Evolutionary conservation across 2,329 filamentous ascomycete species (phyloP), one percentile per base, ranked within the genome.

Genomic region (Exutisphaerella laricina): DNA sequence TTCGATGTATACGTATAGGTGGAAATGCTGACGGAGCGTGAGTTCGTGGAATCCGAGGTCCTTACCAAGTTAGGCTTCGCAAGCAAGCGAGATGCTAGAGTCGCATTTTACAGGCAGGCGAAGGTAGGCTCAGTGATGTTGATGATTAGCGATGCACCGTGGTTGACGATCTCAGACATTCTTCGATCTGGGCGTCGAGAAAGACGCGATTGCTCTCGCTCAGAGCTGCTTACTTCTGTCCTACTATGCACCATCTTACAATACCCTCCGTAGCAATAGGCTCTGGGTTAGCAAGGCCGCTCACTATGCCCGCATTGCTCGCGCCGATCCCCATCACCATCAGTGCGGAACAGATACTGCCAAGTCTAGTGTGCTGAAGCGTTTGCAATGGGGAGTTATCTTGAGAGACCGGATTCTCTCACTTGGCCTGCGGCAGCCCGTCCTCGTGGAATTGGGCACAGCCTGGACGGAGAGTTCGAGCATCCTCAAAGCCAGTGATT

Each of bases 361-460:
- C 4, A 38, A 20, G 9, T 30, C 39, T 6, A 40, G 8, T 9
- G 17, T 47, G 10, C 23, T 47, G 28, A 47, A 47, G 21, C 44
- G 44, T 10, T 9, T 47, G 8, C 43, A 40, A 40, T 47, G 44
- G 44, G 34, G 44, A 14, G 44, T 47, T 5, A 13, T 47, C 13
- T 43, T 47, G 8, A 34, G 44, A 12, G 44, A 47, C 20, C 40
- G 40, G 12, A 47, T 43, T 14, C 25, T 47, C 12, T 39, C 44
- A 3, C 40, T 47, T 5, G 37, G 37, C 4, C 32, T 40, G 9
- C 43, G 43, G n/a, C 37, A 35, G 4, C 25, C 43, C 5, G 14
- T 21, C 14, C 37, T 41, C 10, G 30, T 38, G 8, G 30, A 35
- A 4, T 22, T 35, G 14, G 30, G 35, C 13, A 7, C 38, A 5